Conservation (phyloP, 75 land plant genomes). For the Selaginella tamariscina region DNA sequence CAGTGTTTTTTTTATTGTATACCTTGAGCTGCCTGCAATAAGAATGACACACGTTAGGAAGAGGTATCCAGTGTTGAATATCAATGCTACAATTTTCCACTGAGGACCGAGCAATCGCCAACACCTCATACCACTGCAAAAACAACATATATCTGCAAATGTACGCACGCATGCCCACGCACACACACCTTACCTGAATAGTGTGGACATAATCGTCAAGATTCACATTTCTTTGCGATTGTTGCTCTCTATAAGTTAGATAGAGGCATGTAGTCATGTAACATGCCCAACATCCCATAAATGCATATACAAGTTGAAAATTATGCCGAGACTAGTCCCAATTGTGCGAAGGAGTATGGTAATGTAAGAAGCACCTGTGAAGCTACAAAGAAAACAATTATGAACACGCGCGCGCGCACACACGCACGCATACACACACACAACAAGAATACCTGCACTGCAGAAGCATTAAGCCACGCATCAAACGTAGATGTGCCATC, state of each 20-base stretch:
- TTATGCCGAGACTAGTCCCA: background rate
- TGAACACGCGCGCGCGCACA: background rate
- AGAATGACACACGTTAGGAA: background rate
- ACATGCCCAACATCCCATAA: slow-evolving; percentile 7
- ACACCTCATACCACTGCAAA: background rate
- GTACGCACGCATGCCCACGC: background rate
- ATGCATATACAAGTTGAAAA: background rate
- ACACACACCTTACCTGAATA: background rate
- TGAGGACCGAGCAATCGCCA: background rate
- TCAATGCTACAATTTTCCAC: background rate
- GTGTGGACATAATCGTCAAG: background rate
- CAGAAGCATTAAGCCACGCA: slow-evolving; percentile 1
- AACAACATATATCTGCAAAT: background rate
- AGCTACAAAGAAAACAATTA: background rate
- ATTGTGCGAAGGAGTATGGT: slow-evolving; percentile 8
- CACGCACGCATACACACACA: background rate
- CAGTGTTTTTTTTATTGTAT: background rate
- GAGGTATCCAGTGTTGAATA: background rate
- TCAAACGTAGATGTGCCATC: background rate
- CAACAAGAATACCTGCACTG: background rate
- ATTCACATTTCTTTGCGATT: background rate
- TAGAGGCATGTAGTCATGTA: background rate
- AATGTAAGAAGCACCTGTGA: slow-evolving; percentile 4
- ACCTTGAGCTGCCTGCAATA: background rate
- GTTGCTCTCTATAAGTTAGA: background rate